These are phyloP conservation scores for Cystoderma amianthinum DNA, from an alignment of 768 basidiomycete genomes.

Conservation along the genomic window DNA sequence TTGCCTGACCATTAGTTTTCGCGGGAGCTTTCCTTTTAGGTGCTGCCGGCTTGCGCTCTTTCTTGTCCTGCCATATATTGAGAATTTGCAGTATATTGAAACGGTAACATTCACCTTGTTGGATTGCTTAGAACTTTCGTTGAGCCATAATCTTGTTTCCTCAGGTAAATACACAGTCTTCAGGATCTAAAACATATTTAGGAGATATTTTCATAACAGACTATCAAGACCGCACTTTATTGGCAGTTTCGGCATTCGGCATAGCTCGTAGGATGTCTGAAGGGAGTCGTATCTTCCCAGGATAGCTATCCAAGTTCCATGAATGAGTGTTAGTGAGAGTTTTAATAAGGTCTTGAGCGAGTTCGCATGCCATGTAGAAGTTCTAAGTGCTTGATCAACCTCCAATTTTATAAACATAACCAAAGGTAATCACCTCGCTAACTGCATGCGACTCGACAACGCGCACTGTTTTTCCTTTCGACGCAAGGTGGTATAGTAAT, in stretches of 20 bases:
- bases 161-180: slow-evolving; percentile 65
- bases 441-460: slow-evolving; percentile 63
- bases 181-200: slow-evolving; percentile 38
- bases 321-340: slow-evolving; percentile 51
- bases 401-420: no score
- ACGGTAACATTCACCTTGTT: slow-evolving; percentile 19
- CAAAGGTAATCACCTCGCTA: slow-evolving; percentile 79
- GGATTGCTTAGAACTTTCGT: slow-evolving; percentile 33
- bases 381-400: slow-evolving; percentile 52
- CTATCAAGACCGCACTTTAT: slow-evolving; percentile 32
- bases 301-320: slow-evolving; percentile 77
- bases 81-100: no score
- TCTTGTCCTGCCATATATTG: slow-evolving; percentile 49
- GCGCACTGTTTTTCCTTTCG: slow-evolving; percentile 80
- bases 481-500: slow-evolving; percentile 75
- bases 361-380: slow-evolving; percentile 80
- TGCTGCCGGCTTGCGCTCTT: slow-evolving; percentile 39
- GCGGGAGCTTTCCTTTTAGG: slow-evolving; percentile 49
- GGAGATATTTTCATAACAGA: no score
- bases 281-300: slow-evolving; percentile 75
- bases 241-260: slow-evolving; percentile 56
- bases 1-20: slow-evolving; percentile 40
- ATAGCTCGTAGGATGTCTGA: slow-evolving; percentile 74
- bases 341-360: slow-evolving; percentile 85
- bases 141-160: slow-evolving; percentile 50